Evolutionary conservation across 2,329 filamentous ascomycete species (phyloP), one percentile per base, ranked within the genome.

Genomic region (Neurospora sp.): DNA sequence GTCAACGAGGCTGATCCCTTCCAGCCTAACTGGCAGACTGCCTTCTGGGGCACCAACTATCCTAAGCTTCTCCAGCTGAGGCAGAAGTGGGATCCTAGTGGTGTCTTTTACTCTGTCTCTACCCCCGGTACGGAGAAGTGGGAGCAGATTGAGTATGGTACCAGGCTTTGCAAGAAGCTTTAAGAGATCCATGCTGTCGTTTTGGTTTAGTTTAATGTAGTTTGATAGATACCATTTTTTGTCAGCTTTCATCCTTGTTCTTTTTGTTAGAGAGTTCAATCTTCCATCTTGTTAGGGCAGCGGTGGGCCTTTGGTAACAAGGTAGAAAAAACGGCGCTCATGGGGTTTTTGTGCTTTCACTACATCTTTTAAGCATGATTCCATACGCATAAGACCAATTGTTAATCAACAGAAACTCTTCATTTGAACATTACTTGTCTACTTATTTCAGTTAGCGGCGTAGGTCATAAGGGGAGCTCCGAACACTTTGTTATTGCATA

Each of bases 71-170:
- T 78, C 28, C 68, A 69, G 5, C 76, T 85, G 36, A 83, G 84
- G 76, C 73, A 80, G 66, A 81, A 79, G 72, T 85, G 81, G 75
- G 84, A 84, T 75, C 76, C 80, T 15, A 67, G 77, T 11, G 77
- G 77, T 5, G 69, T 86, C 1, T 85, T 82, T 66, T 82, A 83
- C 67, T 81, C 81, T 12, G 76, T 79, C 3, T 80, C 79, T 0
- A 82, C 78, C 1, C 81, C 84, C 5, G 83, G 83, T 0, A 83
- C 80, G 66, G 82, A 85, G 62, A 75, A 76, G 2, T 85, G 83
- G 83, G 74, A 74, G 43, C 78, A 82, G 36, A 79, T 78, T 3
- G 79, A 79, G 67, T 72, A 78, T 52, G 82, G 80, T 8, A 79
- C 76, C 4, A 79, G 81, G 23, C 76, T 85, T 67, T 85, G 83